Evolutionary conservation across 1,284 basidiomycete genomes (phyloP).

Genomic region (Schizophyllum amplum): DNA sequence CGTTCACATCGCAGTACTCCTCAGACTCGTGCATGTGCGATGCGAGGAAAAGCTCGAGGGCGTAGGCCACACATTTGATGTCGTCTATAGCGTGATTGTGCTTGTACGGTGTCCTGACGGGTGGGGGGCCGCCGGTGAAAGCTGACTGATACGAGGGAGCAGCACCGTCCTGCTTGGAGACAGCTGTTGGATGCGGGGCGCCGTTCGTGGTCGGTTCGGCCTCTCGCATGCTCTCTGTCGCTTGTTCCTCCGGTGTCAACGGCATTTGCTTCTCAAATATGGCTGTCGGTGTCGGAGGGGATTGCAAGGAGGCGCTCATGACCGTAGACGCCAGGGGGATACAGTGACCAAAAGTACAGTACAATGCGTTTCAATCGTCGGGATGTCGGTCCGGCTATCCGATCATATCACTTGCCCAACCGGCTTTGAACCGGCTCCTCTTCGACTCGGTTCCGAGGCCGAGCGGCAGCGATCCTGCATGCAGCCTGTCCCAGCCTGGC

Average conservation of each 20-base stretch:
- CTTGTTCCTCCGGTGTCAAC: background rate
- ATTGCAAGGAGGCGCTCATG: background rate
- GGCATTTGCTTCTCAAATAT: background rate
- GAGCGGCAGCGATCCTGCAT: background rate
- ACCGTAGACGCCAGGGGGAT: no score
- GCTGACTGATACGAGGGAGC: background rate
- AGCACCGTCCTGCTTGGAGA: background rate
- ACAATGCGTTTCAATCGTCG: no score
- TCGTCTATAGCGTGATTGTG: slow-evolving; percentile 48
- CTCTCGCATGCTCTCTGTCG: background rate
- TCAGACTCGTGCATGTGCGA: slow-evolving; percentile 90
- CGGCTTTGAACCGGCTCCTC: no score
- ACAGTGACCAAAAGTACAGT: no score
- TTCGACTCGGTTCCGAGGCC: slow-evolving; percentile 4
- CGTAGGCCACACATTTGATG: slow-evolving; percentile 57
- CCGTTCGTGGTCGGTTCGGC: background rate
- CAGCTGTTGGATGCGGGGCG: background rate
- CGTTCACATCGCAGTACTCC: slow-evolving; percentile 56
- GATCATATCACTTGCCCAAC: no score
- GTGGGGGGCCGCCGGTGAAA: slow-evolving; percentile 20
- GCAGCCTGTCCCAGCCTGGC: background rate
- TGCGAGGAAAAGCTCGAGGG: slow-evolving; percentile 75
- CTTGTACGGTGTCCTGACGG: slow-evolving; percentile 34
- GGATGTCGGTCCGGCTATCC: no score
- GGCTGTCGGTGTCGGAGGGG: background rate